Conservation (phyloP, 441 rosid genomes). For the Pelargonium fulgidum region DNA sequence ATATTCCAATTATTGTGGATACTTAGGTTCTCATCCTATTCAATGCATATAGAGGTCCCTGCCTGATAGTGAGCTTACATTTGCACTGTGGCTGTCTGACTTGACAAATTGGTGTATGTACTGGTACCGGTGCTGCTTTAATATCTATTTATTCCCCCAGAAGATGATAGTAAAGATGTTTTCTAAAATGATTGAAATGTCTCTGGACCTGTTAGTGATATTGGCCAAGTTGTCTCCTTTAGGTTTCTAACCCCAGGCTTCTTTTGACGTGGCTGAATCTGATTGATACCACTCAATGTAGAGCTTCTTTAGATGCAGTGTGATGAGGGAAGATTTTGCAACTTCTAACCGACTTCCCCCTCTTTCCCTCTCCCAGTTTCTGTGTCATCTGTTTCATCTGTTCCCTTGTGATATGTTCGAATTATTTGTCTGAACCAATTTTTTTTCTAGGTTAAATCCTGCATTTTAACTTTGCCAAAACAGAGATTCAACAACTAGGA, state of each 20-base stretch:
- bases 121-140: not conserved
- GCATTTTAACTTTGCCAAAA: no score
- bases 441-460: not conserved
- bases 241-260: not conserved
- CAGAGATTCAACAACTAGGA: no score
- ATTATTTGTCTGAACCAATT: not conserved
- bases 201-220: not conserved
- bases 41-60: not conserved
- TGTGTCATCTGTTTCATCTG: no score
- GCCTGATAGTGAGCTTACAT: not conserved
- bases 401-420: no score
- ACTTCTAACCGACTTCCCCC: not conserved
- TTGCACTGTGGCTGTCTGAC: not conserved
- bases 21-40: not conserved
- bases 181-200: not conserved
- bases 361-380: no score
- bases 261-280: not conserved
- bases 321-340: not conserved
- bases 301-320: not conserved
- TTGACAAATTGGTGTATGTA: not conserved
- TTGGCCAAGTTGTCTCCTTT: not conserved
- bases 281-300: not conserved
- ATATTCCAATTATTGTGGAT: not conserved
- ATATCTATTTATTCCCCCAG: not conserved
- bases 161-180: not conserved